Percentiles rank a stretch among this genome's conserved stretches.
Evolutionary conservation across 495 filamentous ascomycete species (phyloP).

Genomic region (Cudoniella acicularis): DNA sequence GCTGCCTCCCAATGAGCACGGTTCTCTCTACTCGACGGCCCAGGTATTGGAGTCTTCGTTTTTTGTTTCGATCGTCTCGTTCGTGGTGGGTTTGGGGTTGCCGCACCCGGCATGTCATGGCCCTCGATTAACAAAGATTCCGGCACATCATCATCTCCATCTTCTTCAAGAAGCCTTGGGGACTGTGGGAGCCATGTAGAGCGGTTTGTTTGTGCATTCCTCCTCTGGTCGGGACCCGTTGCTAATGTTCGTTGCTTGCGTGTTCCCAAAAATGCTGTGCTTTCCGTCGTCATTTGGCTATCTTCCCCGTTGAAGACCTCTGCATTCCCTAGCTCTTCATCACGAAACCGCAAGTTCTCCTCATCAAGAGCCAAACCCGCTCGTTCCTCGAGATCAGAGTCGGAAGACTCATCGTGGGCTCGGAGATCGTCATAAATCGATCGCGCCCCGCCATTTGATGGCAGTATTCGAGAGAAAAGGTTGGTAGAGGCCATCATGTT

Average conservation of each 20-base stretch:
- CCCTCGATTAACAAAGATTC: slow-evolving; percentile 80
- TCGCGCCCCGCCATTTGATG: slow-evolving; percentile 53
- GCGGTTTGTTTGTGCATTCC: slow-evolving; percentile 3
- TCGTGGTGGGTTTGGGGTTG: slow-evolving; percentile 16
- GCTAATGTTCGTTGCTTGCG: not conserved
- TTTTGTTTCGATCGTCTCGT: slow-evolving; percentile 5
- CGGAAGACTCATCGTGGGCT: slow-evolving; percentile 56
- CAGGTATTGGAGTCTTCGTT: slow-evolving; percentile 37
- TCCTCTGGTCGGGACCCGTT: slow-evolving; percentile 1
- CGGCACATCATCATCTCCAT: slow-evolving; percentile 88
- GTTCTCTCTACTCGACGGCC: slow-evolving; percentile 48
- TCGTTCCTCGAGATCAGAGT: slow-evolving; percentile 61
- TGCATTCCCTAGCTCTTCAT: slow-evolving; percentile 61
- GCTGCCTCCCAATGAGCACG: slow-evolving; percentile 65
- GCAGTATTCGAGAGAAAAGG: slow-evolving; percentile 69
- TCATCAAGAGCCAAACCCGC: slow-evolving; percentile 66
- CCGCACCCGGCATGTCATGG: slow-evolving; percentile 30
- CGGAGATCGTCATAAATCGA: slow-evolving; percentile 71
- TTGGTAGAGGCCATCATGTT: slow-evolving; percentile 68
- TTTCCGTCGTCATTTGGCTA: slow-evolving; percentile 58
- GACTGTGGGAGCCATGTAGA: slow-evolving; percentile 25
- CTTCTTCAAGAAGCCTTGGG: slow-evolving; percentile 52
- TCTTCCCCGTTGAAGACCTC: slow-evolving; percentile 59
- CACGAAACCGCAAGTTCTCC: slow-evolving; percentile 66
- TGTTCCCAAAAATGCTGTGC: slow-evolving; percentile 33